These are phyloP conservation scores for Acacia crassicarpa DNA, from an alignment of 306 rosid genomes.

Conservation along the genomic window DNA sequence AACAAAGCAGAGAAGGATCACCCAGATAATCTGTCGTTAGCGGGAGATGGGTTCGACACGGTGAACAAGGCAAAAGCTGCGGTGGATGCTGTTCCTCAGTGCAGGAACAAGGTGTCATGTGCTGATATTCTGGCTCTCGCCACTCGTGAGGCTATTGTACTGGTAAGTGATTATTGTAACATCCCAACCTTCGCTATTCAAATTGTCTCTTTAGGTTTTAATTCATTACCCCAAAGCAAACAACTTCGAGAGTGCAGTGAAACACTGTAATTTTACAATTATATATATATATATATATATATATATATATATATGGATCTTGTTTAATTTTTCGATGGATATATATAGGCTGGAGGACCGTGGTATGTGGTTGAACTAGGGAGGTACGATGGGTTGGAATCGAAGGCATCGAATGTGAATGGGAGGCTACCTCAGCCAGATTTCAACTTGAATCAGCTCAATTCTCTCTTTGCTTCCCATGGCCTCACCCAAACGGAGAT, in stretches of 20 bases:
- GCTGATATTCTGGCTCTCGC: conserved; percentile 86
- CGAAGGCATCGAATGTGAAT: conserved; percentile 57
- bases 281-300: too few relatives aligned
- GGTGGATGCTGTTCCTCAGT: conserved; percentile 59
- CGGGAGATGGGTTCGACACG: conserved; percentile 87
- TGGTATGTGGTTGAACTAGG: conserved; percentile 67
- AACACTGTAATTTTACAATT: too few relatives aligned
- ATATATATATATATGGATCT: too few relatives aligned
- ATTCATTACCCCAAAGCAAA: too few relatives aligned
- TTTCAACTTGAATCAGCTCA: conserved; percentile 62
- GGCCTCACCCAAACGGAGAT: conserved; percentile 69
- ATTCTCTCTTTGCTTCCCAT: conserved; percentile 47
- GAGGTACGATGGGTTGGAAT: conserved; percentile 66
- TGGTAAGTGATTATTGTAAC: conserved; percentile 18
- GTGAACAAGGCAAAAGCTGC: conserved; percentile 86
- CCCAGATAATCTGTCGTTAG: conserved; percentile 68
- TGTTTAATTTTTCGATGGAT: too few relatives aligned
- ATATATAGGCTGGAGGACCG: conserved; percentile 70
- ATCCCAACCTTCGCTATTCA: too few relatives aligned
- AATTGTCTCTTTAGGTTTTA: too few relatives aligned
- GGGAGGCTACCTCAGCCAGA: conserved; percentile 60
- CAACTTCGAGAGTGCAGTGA: too few relatives aligned
- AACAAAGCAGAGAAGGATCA: conserved; percentile 80
- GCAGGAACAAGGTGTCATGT: conserved; percentile 74
- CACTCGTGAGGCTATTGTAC: conserved; percentile 61